Percentiles rank a stretch among this genome's conserved stretches.
These are phyloP conservation scores for Phoma sp. DNA, from an alignment of 2,329 filamentous ascomycete genomes.

Conservation along the genomic window DNA sequence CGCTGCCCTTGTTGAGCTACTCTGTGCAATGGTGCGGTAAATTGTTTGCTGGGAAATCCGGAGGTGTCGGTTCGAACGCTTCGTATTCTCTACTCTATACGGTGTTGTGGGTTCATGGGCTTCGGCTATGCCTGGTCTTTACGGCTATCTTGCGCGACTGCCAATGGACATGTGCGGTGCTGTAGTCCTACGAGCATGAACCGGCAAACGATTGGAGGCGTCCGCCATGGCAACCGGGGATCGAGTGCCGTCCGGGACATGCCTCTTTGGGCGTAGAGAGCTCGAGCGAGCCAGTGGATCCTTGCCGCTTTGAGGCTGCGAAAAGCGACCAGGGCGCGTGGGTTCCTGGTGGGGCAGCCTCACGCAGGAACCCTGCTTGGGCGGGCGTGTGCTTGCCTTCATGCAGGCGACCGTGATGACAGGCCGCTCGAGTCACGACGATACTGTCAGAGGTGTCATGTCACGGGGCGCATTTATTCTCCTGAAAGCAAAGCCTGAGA, in stretches of 20 bases:
- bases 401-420: slow-evolving; percentile 29
- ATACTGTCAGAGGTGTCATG: slow-evolving; percentile 9
- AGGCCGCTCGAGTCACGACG: slow-evolving; percentile 14
- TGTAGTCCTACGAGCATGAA: slow-evolving; percentile 10
- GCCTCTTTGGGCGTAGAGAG: slow-evolving; percentile 7
- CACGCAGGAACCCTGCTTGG: slow-evolving; percentile 24
- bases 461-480: not conserved
- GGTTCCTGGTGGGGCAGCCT: slow-evolving; percentile 25
- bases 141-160: slow-evolving; percentile 4
- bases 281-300: slow-evolving; percentile 20
- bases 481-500: not conserved
- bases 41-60: not conserved
- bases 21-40: slow-evolving; percentile 1
- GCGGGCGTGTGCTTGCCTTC: slow-evolving; percentile 27
- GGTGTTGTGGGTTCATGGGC: slow-evolving; percentile 2
- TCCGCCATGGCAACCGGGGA: slow-evolving; percentile 31
- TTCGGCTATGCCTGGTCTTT: slow-evolving; percentile 16
- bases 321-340: slow-evolving; percentile 19
- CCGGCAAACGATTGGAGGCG: slow-evolving; percentile 21
- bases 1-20: not conserved
- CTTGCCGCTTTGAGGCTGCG: slow-evolving; percentile 22
- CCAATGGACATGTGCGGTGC: slow-evolving; percentile 22
- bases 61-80: not conserved
- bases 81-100: not conserved
- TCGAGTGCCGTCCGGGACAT: slow-evolving; percentile 25